Conservation (phyloP, 805 yeast species). For the Komagataella pseudopastoris region DNA sequence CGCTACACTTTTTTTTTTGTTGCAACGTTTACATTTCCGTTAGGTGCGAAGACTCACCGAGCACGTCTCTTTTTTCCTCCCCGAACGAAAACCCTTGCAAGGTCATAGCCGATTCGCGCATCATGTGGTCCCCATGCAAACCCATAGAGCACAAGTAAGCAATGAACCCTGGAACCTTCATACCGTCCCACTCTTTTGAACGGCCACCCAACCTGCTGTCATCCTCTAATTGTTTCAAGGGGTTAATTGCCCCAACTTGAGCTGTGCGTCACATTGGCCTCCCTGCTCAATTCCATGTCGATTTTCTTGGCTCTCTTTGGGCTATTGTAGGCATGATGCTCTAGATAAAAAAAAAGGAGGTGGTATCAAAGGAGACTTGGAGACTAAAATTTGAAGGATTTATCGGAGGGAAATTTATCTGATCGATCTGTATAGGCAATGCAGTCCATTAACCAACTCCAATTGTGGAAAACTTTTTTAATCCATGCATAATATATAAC, state of each 20-base stretch:
- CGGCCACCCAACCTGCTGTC: not conserved
- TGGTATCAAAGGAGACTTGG: not conserved
- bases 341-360: not conserved
- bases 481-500: not conserved
- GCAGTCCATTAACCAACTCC: not conserved
- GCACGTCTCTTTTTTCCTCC: not conserved
- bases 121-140: not conserved
- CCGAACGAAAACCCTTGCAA: not conserved
- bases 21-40: not conserved
- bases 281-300: not conserved
- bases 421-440: not conserved
- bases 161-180: not conserved
- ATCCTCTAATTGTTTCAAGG: not conserved
- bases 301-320: not conserved
- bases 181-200: not conserved
- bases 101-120: not conserved
- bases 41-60: too few species aligned
- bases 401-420: not conserved
- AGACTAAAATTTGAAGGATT: not conserved
- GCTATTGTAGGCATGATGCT: not conserved
- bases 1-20: conserved; percentile 47
- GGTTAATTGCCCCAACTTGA: not conserved
- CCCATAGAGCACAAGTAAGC: not conserved
- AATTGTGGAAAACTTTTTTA: not conserved
- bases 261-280: too few species aligned